Percentiles rank a stretch among this genome's conserved stretches.
Conservation (phyloP, 352 stramenopile genomes). For the Albugo laibachii region DNA sequence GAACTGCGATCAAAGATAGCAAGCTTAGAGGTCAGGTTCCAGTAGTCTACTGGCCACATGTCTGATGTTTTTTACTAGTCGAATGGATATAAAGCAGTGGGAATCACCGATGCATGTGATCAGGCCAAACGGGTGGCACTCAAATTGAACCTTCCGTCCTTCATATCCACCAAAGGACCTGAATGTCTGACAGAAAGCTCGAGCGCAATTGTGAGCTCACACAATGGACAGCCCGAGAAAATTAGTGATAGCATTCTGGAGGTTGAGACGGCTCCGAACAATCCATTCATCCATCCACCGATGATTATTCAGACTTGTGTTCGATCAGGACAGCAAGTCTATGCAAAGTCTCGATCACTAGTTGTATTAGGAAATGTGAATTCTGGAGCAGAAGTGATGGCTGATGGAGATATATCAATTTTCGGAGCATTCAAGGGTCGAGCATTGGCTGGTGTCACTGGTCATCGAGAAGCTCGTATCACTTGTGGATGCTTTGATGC, state of each 20-base stretch:
- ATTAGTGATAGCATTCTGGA: background rate
- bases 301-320: slow-evolving; percentile 57
- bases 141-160: background rate
- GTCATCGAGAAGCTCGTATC: slow-evolving; percentile 43
- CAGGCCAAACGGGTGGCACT: background rate
- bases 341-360: slow-evolving; percentile 58
- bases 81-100: slow-evolving; percentile 9
- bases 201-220: background rate
- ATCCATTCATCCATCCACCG: slow-evolving; percentile 7
- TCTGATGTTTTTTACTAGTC: background rate
- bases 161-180: background rate
- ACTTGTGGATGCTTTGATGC: slow-evolving; percentile 70
- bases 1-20: slow-evolving; percentile 47
- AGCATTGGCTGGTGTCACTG: slow-evolving; percentile 65
- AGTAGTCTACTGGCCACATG: background rate
- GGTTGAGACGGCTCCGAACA: background rate
- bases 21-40: slow-evolving; percentile 20
- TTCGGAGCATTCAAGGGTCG: slow-evolving; percentile 66
- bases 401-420: slow-evolving; percentile 70
- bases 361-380: slow-evolving; percentile 73
- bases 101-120: slow-evolving; percentile 60
- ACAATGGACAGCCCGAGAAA: background rate
- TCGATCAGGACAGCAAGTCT: slow-evolving; percentile 77
- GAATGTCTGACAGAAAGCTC: background rate
- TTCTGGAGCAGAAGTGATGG: slow-evolving; percentile 74